A percentile compares a stretch with the other conserved stretches of the same genome.
phyloP scores from a whole-genome alignment of 31 red algal genomes.

The Odonthalia washingtoniensis region DNA sequence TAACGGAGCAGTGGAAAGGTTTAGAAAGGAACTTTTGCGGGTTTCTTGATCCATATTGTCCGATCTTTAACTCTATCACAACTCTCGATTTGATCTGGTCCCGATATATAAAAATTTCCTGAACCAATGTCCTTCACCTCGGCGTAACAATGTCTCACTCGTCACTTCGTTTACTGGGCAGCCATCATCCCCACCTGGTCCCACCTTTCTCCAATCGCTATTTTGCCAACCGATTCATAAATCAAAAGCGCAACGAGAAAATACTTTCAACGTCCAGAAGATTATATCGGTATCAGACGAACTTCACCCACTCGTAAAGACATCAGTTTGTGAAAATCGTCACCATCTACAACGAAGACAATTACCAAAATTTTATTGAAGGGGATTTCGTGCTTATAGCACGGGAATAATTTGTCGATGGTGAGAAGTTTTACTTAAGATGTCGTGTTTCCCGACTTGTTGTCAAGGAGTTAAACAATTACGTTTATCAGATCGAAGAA shows the following conservation, averaged over 20 bases:
- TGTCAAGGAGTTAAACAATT: background rate
- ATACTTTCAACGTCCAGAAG: too few relatives aligned
- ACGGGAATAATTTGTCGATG: background rate
- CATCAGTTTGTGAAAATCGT: background rate
- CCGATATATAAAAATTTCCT: too few relatives aligned
- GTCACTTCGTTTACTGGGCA: too few relatives aligned
- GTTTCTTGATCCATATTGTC: too few relatives aligned
- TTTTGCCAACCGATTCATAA: background rate
- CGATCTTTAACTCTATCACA: too few relatives aligned
- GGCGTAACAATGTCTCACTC: too few relatives aligned
- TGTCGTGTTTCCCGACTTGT: background rate
- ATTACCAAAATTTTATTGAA: background rate
- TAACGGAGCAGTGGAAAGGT: too few relatives aligned
- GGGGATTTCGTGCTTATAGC: constrained; percentile 3
- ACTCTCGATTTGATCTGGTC: too few relatives aligned
- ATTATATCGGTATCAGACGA: background rate
- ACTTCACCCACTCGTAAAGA: background rate
- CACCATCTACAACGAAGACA: background rate
- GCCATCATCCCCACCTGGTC: too few relatives aligned
- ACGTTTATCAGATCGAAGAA: background rate
- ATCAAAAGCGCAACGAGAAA: background rate
- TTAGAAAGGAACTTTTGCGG: too few relatives aligned
- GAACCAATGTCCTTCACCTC: too few relatives aligned
- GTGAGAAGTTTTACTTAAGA: background rate
- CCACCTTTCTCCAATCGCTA: too few relatives aligned